Base-by-base conservation (phyloP, 805 yeast genomes). In the Ogataea zsoltii region DNA sequence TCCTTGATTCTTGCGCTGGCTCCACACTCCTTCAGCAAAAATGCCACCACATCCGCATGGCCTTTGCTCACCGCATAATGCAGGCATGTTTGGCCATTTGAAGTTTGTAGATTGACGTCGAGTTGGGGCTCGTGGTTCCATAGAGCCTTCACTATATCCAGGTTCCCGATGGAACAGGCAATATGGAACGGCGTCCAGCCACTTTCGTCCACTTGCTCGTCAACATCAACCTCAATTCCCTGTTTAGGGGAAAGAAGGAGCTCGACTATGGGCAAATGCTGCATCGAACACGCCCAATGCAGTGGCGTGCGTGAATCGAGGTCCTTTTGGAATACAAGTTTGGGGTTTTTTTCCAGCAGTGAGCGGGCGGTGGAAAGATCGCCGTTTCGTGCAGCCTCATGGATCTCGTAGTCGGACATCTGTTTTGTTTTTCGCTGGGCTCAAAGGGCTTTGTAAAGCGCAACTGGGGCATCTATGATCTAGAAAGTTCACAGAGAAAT, bases 141-240 rank as follows among this genome's bases (percentile, higher is more conserved):
- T n/a, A 89, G 58, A 36, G 70, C 56, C 9, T 75, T 69, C 3
- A 88, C 55, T 7, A 83, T 74, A 6, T 70, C 72, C 17, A 71
- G 54, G 55, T 80, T 77, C 0, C 97, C 96, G 2, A 84, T 71
- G 0, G 96, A 78, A 0, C 86, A 76, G 0, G 94, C 89, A 42
- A 92, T 82, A 63, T 91, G 97, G 28, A 88, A 57, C 1, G 95
- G 89, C 0, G 92, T 84, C 96, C 96, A 91, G 0, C 96, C 96
- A 10, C 91, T 73, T 15, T 76, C 83, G 62, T 91, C 98, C 0
- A 59, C 56, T 55, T 73, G 62, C 3, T 83, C 86, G 59, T 89
- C 94, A 11, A 89, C 62, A 51, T 88, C 92, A 18, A 77, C 65
- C 28, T 37, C 44, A 11, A 48, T 26, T 4, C 25, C 21, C 3